These are phyloP conservation scores for Suhomyces ambrosiae DNA, from an alignment of 1,139 yeast species.

Conservation along the genomic window DNA sequence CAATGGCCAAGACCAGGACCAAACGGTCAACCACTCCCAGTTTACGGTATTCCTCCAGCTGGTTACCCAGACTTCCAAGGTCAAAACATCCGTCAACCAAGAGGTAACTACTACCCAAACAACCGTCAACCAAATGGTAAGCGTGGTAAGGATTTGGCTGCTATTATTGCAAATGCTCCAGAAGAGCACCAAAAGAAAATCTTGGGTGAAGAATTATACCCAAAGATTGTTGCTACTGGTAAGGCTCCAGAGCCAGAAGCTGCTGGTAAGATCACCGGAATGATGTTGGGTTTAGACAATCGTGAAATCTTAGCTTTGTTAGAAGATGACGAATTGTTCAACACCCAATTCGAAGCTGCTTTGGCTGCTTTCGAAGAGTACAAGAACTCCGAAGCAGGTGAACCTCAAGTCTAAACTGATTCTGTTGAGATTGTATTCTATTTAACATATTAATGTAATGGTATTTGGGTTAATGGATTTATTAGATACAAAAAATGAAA, in stretches of 20 bases:
- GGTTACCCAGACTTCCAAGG: constrained; percentile 59
- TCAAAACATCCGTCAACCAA: constrained; percentile 47
- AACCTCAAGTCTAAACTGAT: constrained; percentile 15
- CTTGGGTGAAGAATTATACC: constrained; percentile 97
- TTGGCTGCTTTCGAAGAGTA: constrained; percentile 88
- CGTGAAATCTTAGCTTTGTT: constrained; percentile 86
- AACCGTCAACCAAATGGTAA: constrained; percentile 38
- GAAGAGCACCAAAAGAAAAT: constrained; percentile 95
- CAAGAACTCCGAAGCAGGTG: constrained; percentile 50
- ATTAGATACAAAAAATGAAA: constrained; percentile 28
- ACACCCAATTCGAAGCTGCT: constrained; percentile 93
- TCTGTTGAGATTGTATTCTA: constrained; percentile 20
- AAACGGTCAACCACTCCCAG: constrained; percentile 78
- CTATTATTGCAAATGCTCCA: constrained; percentile 64
- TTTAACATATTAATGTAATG: constrained; percentile 32
- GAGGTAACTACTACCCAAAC: constrained; percentile 50
- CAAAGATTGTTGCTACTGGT: constrained; percentile 89
- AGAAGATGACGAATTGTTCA: constrained; percentile 88
- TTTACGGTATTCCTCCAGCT: constrained; percentile 84
- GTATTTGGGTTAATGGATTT: constrained; percentile 37
- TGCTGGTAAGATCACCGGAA: constrained; percentile 99
- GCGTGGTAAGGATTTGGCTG: constrained; percentile 53
- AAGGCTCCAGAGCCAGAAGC: constrained; percentile 87
- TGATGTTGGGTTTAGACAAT: constrained; percentile 96
- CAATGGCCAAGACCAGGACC: constrained; percentile 81